Evolutionary conservation across 2,329 filamentous ascomycete genomes (phyloP), one percentile per base, ranked within the genome.

Genomic region (Xylariales sp.): DNA sequence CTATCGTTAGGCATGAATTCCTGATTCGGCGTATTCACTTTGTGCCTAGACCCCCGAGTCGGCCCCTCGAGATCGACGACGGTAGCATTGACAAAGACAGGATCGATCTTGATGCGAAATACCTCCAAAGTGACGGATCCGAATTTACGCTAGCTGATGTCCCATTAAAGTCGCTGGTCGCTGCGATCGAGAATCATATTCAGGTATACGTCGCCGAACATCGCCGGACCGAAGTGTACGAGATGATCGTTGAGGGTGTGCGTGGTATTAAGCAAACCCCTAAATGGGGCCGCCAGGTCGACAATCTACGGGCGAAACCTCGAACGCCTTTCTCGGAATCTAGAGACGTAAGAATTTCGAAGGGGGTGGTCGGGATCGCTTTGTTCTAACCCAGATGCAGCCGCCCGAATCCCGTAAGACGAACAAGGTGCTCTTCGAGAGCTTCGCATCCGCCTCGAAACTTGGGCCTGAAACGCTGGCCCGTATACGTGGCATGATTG

Each of bases 121-220:
- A 9, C 9, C 34, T 14, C 48, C 53, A 53, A 53, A 12, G 23
- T 5, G 58, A 61, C 34, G 58, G 48, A 16, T 53, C 48, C 16
- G 48, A 61, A 45, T 53, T 45, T 16, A 61, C 58, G 5, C 58
- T 53, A 4, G 58, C 58, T 34, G 58, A 61, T 45, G 48, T 61
- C 3, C 58, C 58, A 45, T 1, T 61, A 2, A 53, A 32, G 5
- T 53, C 48, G 28, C 48, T 61, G 8, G 34, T 53, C 36, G 7
- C 45, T 41, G 4, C 36, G 39, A 36, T 61, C 23, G 58, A 61
- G 34, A 48, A 30, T 10, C 58, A 53, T 28, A 61, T 61, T 30
- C 34, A 53, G 49, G 36, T 14, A 8, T 45, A 45, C 32, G 10
- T 61, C 5, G 28, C 48, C 48, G 58, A 61, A 28, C 34, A 52